Conservation (phyloP, 129 eudicot species). For the Tagetes erecta region DNA sequence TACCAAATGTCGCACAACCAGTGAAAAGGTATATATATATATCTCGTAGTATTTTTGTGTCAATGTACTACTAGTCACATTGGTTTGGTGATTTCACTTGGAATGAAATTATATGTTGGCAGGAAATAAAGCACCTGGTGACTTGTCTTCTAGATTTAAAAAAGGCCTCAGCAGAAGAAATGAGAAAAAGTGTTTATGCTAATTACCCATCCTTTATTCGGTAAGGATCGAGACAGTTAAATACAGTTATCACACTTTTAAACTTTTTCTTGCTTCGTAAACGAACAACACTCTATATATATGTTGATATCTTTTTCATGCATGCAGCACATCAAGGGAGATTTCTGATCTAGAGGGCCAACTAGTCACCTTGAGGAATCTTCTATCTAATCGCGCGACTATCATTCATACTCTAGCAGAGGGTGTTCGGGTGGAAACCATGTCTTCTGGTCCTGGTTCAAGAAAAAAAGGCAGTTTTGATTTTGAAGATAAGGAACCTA, state of each 20-base stretch:
- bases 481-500: constrained; percentile 48
- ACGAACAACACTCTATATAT: neutral
- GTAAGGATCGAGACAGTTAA: constrained; percentile 25
- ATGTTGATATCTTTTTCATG: neutral
- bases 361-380: constrained; percentile 73
- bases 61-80: no score
- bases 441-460: constrained; percentile 45
- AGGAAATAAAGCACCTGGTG: constrained; percentile 78
- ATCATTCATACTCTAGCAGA: constrained; percentile 72
- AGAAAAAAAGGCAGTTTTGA: constrained; percentile 32
- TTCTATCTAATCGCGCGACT: constrained; percentile 61
- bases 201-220: constrained; percentile 88
- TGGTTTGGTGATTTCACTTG: no score
- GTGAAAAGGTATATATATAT: constrained; percentile 65
- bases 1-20: constrained; percentile 59
- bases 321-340: constrained; percentile 78
- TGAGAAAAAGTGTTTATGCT: constrained; percentile 98
- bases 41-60: neutral
- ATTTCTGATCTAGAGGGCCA: constrained; percentile 95
- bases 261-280: neutral
- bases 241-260: neutral
- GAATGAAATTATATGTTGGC: constrained; percentile 16
- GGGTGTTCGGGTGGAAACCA: constrained; percentile 59
- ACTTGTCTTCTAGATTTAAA: constrained; percentile 60
- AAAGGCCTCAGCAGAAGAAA: constrained; percentile 97